phyloP scores from a whole-genome alignment of 306 rosid species.

The Corylus avellana region DNA sequence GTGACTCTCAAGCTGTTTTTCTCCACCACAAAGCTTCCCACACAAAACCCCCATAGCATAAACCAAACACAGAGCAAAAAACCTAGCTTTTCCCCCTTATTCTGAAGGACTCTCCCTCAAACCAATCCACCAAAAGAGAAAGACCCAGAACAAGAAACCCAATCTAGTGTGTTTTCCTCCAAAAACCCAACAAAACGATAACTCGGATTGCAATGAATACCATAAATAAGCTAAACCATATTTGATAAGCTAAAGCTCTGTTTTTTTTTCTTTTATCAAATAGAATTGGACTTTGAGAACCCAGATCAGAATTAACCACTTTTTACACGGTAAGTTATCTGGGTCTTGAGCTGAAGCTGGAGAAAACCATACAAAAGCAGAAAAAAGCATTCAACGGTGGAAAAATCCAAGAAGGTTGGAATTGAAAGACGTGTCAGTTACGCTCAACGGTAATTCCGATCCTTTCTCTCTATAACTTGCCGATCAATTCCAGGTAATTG shows the following conservation, averaged over 20 bases:
- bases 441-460: constrained; percentile 32
- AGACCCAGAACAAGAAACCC: constrained; percentile 25
- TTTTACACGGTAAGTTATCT: constrained; percentile 23
- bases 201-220: constrained; percentile 21
- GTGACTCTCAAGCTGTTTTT: constrained; percentile 83
- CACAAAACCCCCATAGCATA: constrained; percentile 54
- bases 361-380: constrained; percentile 22
- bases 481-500: background rate
- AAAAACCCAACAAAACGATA: constrained; percentile 16
- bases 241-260: constrained; percentile 1
- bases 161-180: background rate
- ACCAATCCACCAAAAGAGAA: constrained; percentile 6
- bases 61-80: constrained; percentile 47
- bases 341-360: constrained; percentile 28
- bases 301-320: constrained; percentile 37
- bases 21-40: constrained; percentile 89
- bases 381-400: constrained; percentile 27
- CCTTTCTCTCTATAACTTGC: constrained; percentile 4
- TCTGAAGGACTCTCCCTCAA: constrained; percentile 17
- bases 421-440: constrained; percentile 24
- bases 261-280: too few species aligned
- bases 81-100: constrained; percentile 47
- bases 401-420: background rate
- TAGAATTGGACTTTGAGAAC: background rate
- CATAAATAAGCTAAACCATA: background rate